Evolutionary conservation across 169 alveolate species (phyloP).

Genomic region (Eimeria necatrix): DNA sequence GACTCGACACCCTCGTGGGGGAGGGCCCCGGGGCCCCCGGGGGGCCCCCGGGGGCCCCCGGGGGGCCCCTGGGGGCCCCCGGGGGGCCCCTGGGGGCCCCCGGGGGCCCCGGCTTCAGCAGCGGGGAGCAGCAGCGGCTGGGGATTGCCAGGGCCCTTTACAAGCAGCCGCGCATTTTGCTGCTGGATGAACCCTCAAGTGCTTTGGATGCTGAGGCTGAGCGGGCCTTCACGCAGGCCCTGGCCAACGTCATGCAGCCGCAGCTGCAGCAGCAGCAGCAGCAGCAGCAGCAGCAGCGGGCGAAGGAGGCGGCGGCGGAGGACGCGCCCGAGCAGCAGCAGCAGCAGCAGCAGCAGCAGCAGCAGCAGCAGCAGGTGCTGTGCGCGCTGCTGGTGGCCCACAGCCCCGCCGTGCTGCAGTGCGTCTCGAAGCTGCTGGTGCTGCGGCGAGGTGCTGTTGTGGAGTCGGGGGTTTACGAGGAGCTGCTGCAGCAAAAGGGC

Average conservation of each 20-base stretch:
- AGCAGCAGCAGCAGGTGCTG: constrained; percentile 50
- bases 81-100: background rate
- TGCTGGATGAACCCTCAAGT: constrained; percentile 71
- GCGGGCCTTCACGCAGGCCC: constrained; percentile 8
- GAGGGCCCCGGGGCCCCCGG: background rate
- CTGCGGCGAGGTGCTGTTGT: constrained; percentile 11
- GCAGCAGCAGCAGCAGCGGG: constrained; percentile 1
- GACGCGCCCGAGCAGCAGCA: background rate
- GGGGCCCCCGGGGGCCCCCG: background rate
- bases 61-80: background rate
- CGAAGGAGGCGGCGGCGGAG: background rate
- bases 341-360: constrained; percentile 50
- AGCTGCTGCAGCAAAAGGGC: constrained; percentile 48
- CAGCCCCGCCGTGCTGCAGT: constrained; percentile 51
- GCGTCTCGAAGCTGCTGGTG: constrained; percentile 37
- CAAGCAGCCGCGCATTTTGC: constrained; percentile 37
- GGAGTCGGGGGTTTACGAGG: constrained; percentile 35
- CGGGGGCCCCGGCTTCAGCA: constrained; percentile 54
- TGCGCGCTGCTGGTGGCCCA: constrained; percentile 57
- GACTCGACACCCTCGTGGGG: background rate
- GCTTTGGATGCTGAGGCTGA: constrained; percentile 49
- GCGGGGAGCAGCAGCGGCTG: constrained; percentile 77
- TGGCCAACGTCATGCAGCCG: background rate
- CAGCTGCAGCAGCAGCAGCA: background rate
- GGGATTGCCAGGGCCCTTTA: constrained; percentile 65